Percentiles rank a stretch among this genome's conserved stretches.
These are phyloP conservation scores for Parietichytrium sp. DNA, from an alignment of 108 stramenopile species.

Conservation along the genomic window DNA sequence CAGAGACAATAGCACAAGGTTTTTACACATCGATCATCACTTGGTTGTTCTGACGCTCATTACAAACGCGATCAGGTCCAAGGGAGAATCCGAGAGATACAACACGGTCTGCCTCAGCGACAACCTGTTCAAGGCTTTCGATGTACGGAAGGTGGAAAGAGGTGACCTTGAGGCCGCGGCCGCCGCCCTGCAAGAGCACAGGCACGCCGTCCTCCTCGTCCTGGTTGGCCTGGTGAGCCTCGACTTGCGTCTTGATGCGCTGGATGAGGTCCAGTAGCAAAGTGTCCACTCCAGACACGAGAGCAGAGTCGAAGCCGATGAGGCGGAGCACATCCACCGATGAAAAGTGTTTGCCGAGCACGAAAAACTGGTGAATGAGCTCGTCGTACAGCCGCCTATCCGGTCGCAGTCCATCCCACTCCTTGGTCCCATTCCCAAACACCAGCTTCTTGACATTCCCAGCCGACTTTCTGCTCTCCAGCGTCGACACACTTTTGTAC, in stretches of 20 bases:
- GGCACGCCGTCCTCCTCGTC: slow-evolving; percentile 28
- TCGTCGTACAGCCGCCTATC: background rate
- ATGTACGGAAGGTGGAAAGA: slow-evolving; percentile 20
- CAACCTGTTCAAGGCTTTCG: background rate
- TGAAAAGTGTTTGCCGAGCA: background rate
- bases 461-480: background rate
- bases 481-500: slow-evolving; percentile 3
- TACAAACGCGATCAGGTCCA: background rate
- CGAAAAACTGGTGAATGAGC: slow-evolving; percentile 5
- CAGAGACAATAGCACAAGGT: no score
- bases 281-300: background rate
- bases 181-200: slow-evolving; percentile 5
- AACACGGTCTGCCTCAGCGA: slow-evolving; percentile 25
- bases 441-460: background rate
- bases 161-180: slow-evolving; percentile 1
- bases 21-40: no score
- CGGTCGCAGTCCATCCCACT: background rate
- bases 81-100: background rate
- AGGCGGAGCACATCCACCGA: background rate
- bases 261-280: background rate
- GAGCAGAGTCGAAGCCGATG: background rate
- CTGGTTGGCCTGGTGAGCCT: background rate
- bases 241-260: background rate
- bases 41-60: background rate
- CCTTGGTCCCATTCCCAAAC: slow-evolving; percentile 14